Percentiles rank a stretch among this genome's conserved stretches.
Evolutionary conservation across 305 asterid species (phyloP).

Genomic region (Fraxinus latifolia): DNA sequence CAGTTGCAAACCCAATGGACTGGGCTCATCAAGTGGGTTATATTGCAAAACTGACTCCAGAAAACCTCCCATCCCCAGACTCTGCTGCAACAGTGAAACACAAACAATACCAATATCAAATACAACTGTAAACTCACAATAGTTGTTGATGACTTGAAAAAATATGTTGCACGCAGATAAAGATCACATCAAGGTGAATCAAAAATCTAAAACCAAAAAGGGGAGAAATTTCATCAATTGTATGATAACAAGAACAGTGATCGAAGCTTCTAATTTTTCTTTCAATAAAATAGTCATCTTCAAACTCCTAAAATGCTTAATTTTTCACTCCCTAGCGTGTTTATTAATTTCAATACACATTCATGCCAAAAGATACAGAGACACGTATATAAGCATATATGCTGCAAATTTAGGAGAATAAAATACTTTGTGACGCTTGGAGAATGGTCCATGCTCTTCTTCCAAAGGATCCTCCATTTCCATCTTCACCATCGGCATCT

Average conservation of each 20-base stretch:
- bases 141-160: neutral
- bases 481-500: slow-evolving; percentile 57
- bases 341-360: neutral
- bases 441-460: slow-evolving; percentile 61
- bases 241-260: neutral
- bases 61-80: slow-evolving; percentile 37
- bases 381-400: neutral
- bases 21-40: slow-evolving; percentile 84
- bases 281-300: neutral
- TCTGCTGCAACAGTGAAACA: slow-evolving; percentile 38
- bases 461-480: slow-evolving; percentile 68
- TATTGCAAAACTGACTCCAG: slow-evolving; percentile 44
- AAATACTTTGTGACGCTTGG: slow-evolving; percentile 64
- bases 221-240: neutral
- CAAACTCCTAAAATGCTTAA: neutral
- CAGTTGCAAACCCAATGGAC: slow-evolving; percentile 84
- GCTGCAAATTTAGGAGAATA: slow-evolving; percentile 9
- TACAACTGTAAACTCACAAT: neutral
- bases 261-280: neutral
- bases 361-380: neutral
- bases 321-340: neutral
- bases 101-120: slow-evolving; percentile 9
- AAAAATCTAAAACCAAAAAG: neutral
- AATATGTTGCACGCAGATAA: neutral
- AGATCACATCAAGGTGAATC: neutral